phyloP scores from a whole-genome alignment of 192 early-diverging fungal species.

The Polychytrium aggregatum region DNA sequence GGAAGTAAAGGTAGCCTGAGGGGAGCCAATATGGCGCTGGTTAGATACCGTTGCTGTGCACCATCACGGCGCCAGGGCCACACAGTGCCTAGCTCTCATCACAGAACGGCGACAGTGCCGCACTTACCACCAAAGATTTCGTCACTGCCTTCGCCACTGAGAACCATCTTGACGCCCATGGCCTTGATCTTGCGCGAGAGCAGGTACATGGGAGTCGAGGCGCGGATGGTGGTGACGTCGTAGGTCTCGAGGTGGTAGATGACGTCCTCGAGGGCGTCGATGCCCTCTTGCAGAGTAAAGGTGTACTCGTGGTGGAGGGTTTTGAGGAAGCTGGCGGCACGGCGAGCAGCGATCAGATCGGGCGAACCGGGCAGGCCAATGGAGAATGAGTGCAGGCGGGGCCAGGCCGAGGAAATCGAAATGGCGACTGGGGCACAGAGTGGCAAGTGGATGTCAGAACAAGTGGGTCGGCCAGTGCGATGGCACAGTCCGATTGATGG shows the following conservation, averaged over 20 bases:
- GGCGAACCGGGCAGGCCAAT: slow-evolving; percentile 89
- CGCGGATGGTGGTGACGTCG: slow-evolving; percentile 96
- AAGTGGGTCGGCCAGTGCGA: slow-evolving; percentile 7
- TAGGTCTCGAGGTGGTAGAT: slow-evolving; percentile 98
- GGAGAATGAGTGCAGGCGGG: slow-evolving; percentile 95
- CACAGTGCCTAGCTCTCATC: too few relatives aligned
- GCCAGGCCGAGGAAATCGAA: slow-evolving; percentile 50
- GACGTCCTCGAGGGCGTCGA: slow-evolving; percentile 90
- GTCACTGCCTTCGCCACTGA: slow-evolving; percentile 92
- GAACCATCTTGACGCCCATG: slow-evolving; percentile 98
- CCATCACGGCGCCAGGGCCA: too few relatives aligned
- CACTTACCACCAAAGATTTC: slow-evolving; percentile 84
- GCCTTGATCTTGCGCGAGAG: slow-evolving; percentile 96
- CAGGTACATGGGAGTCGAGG: slow-evolving; percentile 99
- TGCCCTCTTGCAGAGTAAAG: slow-evolving; percentile 90
- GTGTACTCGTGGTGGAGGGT: slow-evolving; percentile 95
- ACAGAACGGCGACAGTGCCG: slow-evolving; percentile 3
- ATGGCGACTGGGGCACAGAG: slow-evolving; percentile 36
- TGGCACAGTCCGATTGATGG: too few relatives aligned
- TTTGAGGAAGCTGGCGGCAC: slow-evolving; percentile 79
- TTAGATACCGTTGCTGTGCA: too few relatives aligned
- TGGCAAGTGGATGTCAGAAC: too few relatives aligned
- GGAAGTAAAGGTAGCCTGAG: slow-evolving; percentile 90
- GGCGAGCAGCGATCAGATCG: slow-evolving; percentile 79
- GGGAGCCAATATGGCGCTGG: background rate